Percentiles rank a stretch among this genome's conserved stretches.
Evolutionary conservation across 1,139 yeast genomes (phyloP).

Genomic region (Kodamaea sp.): DNA sequence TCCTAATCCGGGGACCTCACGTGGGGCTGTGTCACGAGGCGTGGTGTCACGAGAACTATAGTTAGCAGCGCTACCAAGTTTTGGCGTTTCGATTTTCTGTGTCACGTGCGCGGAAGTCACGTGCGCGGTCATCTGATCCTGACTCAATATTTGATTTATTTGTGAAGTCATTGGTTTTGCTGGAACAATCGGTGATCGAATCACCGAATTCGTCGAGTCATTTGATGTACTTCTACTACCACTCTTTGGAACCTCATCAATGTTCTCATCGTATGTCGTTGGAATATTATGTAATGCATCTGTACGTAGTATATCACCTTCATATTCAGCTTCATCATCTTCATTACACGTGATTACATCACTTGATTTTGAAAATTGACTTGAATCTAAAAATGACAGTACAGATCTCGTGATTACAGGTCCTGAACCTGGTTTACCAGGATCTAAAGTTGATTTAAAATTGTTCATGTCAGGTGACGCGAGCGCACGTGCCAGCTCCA

Average conservation of each 20-base stretch:
- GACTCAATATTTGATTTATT: no score
- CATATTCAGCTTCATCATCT: not conserved
- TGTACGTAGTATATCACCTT: slow-evolving; percentile 11
- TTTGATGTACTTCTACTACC: slow-evolving; percentile 7
- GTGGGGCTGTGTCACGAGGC: slow-evolving; percentile 16
- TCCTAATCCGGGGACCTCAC: slow-evolving; percentile 29
- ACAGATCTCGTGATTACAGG: slow-evolving; percentile 2
- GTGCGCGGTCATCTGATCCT: no score
- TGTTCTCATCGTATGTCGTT: slow-evolving; percentile 36
- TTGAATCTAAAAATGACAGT: slow-evolving; percentile 6
- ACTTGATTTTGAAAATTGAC: slow-evolving; percentile 12
- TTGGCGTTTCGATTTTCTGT: no score
- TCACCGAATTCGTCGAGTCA: slow-evolving; percentile 8
- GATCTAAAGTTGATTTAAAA: slow-evolving; percentile 35
- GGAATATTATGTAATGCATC: slow-evolving; percentile 31
- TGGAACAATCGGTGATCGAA: slow-evolving; percentile 7
- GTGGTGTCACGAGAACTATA: no score
- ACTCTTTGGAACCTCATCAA: slow-evolving; percentile 18
- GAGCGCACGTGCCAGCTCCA: slow-evolving; percentile 1
- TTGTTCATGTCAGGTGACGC: slow-evolving; percentile 11
- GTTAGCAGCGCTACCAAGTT: no score
- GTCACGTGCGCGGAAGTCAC: no score
- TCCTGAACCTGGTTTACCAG: slow-evolving; percentile 30
- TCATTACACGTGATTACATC: slow-evolving; percentile 12
- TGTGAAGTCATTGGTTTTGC: slow-evolving; percentile 4